These are phyloP conservation scores for Batkoa obscura DNA, from an alignment of 371 early-diverging fungal species.

Conservation along the genomic window DNA sequence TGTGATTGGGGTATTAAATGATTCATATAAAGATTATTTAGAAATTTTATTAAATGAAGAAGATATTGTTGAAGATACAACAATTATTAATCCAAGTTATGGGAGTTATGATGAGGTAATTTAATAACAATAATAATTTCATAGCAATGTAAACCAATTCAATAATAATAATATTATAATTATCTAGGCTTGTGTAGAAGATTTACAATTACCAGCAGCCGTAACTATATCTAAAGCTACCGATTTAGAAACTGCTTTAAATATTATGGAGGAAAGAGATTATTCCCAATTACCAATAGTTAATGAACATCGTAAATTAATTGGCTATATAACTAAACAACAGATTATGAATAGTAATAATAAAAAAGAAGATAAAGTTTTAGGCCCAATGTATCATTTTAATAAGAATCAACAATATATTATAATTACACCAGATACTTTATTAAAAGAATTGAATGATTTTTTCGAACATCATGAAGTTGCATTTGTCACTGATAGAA, in stretches of 20 bases:
- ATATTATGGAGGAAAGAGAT: constrained; percentile 59
- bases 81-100: no score
- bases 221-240: constrained; percentile 40
- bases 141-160: no score
- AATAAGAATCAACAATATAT: constrained; percentile 9
- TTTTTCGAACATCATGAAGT: constrained; percentile 26
- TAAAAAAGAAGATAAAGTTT: not conserved
- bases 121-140: no score
- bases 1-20: no score
- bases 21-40: no score
- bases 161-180: no score
- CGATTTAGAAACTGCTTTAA: constrained; percentile 37
- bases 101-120: no score
- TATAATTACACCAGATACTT: constrained; percentile 26
- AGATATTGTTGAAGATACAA: no score
- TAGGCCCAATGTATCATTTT: not conserved
- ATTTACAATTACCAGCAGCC: constrained; percentile 65
- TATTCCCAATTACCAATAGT: constrained; percentile 77
- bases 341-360: not conserved
- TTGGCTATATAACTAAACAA: constrained; percentile 42
- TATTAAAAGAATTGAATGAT: constrained; percentile 20
- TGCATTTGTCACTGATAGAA: constrained; percentile 27
- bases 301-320: constrained; percentile 36
- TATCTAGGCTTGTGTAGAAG: constrained; percentile 59
- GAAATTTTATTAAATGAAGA: no score